Evolutionary conservation across 768 basidiomycete genomes (phyloP).

Genomic region (Leccinellum luteum): DNA sequence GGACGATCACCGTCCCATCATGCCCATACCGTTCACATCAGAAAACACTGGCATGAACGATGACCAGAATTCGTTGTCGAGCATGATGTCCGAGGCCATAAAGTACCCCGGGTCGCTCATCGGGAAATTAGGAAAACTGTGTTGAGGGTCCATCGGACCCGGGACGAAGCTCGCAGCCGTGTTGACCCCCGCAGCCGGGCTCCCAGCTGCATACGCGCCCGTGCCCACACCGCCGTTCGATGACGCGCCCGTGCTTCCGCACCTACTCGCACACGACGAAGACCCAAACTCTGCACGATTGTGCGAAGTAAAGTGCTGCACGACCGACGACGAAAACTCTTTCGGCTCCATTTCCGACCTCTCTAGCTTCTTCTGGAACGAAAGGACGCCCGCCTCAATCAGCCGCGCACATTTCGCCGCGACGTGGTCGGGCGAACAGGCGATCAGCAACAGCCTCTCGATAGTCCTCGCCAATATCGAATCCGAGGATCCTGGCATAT

Average conservation of each 20-base stretch:
- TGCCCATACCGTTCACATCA: conserved; percentile 17
- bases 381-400: conserved; percentile 32
- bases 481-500: conserved; percentile 39
- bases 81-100: conserved; percentile 38
- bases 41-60: conserved; percentile 38
- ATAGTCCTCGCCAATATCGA: conserved; percentile 34
- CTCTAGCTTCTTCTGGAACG: conserved; percentile 31
- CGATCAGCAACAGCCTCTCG: conserved; percentile 34
- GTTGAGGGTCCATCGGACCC: conserved; percentile 16
- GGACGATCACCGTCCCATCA: conserved; percentile 7
- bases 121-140: conserved; percentile 20
- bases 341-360: conserved; percentile 19
- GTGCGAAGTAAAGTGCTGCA: conserved; percentile 21
- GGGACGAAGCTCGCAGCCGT: background rate
- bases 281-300: conserved; percentile 19
- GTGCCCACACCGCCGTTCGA: conserved; percentile 19
- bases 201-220: conserved; percentile 10
- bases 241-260: conserved; percentile 5
- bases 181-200: background rate
- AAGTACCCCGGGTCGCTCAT: conserved; percentile 32
- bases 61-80: conserved; percentile 43
- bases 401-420: conserved; percentile 43
- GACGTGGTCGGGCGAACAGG: conserved; percentile 39
- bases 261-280: conserved; percentile 13
- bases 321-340: conserved; percentile 17